Conservation (phyloP, 1,284 basidiomycete species). For the Sphagnurus paluster region DNA sequence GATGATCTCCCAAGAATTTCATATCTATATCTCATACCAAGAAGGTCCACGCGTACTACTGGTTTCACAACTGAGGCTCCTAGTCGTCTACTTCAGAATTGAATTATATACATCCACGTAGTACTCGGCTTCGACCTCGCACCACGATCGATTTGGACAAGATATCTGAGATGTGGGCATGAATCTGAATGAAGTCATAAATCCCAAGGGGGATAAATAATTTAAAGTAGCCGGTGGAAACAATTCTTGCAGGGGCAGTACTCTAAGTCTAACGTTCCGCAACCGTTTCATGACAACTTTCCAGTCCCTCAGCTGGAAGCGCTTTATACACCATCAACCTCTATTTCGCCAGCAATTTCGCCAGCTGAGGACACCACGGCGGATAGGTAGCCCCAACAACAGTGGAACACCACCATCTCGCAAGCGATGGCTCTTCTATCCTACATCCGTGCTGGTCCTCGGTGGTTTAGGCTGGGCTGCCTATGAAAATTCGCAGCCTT, state of each 20-base stretch:
- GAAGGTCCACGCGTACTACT: too few relatives aligned
- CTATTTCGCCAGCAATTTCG: conserved; percentile 7
- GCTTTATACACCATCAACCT: conserved; percentile 7
- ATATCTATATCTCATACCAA: too few relatives aligned
- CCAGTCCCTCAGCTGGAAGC: conserved; percentile 16
- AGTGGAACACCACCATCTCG: background rate
- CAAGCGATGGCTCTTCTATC: conserved; percentile 30
- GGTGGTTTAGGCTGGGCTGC: conserved; percentile 46
- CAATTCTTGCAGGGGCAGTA: too few relatives aligned
- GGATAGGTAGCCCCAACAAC: conserved; percentile 1
- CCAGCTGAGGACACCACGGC: conserved; percentile 8
- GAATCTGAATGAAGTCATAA: conserved; percentile 1
- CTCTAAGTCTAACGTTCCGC: too few relatives aligned
- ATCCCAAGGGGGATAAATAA: conserved; percentile 15
- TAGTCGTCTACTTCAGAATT: too few relatives aligned
- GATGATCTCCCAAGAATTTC: too few relatives aligned
- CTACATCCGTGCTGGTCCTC: conserved; percentile 31
- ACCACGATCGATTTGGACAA: too few relatives aligned
- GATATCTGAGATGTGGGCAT: too few relatives aligned
- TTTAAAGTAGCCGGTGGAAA: conserved; percentile 8
- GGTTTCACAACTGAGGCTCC: too few relatives aligned
- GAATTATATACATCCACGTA: too few relatives aligned
- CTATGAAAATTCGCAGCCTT: conserved; percentile 62
- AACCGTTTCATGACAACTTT: conserved; percentile 16
- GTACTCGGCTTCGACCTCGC: too few relatives aligned